phyloP scores from a whole-genome alignment of 306 rosid genomes.

The Astragalus membranaceus region DNA sequence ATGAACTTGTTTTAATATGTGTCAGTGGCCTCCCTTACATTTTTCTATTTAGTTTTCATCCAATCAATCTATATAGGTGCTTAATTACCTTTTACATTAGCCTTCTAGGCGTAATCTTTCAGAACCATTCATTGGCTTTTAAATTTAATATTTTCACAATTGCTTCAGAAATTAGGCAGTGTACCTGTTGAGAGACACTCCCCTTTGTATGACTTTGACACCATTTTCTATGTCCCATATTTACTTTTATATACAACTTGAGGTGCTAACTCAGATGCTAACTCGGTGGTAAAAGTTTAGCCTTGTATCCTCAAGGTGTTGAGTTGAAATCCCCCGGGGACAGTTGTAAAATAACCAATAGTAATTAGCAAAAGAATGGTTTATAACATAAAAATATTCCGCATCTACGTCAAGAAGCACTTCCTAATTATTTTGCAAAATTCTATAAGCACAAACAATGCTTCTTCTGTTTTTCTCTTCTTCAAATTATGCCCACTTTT shows the following conservation, averaged over 20 bases:
- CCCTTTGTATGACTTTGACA: slow-evolving; percentile 29
- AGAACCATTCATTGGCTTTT: slow-evolving; percentile 22
- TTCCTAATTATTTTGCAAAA: slow-evolving; percentile 28
- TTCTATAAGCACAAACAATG: slow-evolving; percentile 31
- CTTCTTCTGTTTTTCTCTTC: neutral
- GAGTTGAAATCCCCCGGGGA: no score
- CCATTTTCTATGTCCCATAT: no score
- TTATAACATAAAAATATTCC: no score
- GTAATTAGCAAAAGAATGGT: no score
- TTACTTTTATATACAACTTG: neutral
- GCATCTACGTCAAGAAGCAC: neutral
- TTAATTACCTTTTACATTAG: slow-evolving; percentile 40
- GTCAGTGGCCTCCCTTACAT: neutral
- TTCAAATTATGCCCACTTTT: slow-evolving; percentile 33
- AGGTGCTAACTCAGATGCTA: no score
- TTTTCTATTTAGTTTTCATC: slow-evolving; percentile 19
- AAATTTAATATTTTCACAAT: slow-evolving; percentile 10
- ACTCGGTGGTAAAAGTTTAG: no score
- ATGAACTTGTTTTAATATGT: no score
- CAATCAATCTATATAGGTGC: neutral
- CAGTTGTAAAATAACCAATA: no score
- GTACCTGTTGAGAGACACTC: slow-evolving; percentile 18
- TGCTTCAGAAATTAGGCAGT: slow-evolving; percentile 31
- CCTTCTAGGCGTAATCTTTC: slow-evolving; percentile 39
- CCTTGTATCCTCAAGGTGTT: no score